phyloP scores from a whole-genome alignment of 164 flowering plant genomes.

The Chloranthus sessilifolius region DNA sequence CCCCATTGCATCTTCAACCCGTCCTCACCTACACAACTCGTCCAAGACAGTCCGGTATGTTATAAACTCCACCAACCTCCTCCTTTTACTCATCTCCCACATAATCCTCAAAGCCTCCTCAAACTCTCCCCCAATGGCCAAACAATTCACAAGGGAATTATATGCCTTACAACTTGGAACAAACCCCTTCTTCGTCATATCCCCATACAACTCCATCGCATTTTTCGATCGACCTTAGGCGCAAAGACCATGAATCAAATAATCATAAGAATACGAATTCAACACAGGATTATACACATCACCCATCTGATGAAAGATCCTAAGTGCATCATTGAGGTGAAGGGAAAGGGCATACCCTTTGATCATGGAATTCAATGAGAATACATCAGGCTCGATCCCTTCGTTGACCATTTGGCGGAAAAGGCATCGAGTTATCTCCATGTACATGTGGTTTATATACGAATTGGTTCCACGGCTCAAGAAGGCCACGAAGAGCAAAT shows the following conservation, averaged over 20 bases:
- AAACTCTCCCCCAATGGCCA: conserved; percentile 73
- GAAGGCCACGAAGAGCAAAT: conserved; percentile 62
- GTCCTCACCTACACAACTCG: conserved; percentile 57
- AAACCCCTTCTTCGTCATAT: conserved; percentile 69
- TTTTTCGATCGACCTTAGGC: conserved; percentile 76
- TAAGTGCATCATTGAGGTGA: conserved; percentile 81
- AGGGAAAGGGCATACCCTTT: conserved; percentile 80
- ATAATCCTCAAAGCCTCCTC: conserved; percentile 63
- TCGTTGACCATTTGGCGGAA: conserved; percentile 82
- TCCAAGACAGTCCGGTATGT: conserved; percentile 66
- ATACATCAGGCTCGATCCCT: conserved; percentile 77
- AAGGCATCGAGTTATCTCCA: conserved; percentile 65
- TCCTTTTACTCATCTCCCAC: conserved; percentile 67
- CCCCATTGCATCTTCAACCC: conserved; percentile 37
- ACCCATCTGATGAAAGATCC: conserved; percentile 87
- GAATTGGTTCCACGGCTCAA: conserved; percentile 65
- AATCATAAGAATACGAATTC: conserved; percentile 57
- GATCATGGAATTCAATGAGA: conserved; percentile 73
- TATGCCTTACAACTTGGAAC: conserved; percentile 67
- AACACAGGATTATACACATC: conserved; percentile 54
- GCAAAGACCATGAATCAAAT: conserved; percentile 81
- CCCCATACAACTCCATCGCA: conserved; percentile 56
- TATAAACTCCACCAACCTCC: conserved; percentile 49
- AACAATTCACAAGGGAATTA: conserved; percentile 70
- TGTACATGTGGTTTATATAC: conserved; percentile 66